Conservation (phyloP, 768 basidiomycete species). For the Mycena leptocephala region DNA sequence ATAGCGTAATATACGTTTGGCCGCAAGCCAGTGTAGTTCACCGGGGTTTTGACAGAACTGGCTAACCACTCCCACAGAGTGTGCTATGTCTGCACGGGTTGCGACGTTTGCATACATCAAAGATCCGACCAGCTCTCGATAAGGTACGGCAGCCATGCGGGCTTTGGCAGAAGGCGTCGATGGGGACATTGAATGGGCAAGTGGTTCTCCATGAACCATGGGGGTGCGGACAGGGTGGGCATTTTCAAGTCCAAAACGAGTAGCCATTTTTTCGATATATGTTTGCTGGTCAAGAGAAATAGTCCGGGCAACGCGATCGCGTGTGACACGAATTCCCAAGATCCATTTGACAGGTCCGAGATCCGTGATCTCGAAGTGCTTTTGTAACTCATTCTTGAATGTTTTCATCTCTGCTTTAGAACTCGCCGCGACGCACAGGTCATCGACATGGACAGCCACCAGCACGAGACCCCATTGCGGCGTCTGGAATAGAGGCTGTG, state of each 20-base stretch:
- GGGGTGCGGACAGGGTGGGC: conserved; percentile 9
- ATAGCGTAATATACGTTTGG: conserved; percentile 49
- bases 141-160: not conserved
- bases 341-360: conserved; percentile 41
- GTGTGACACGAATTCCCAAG: conserved; percentile 42
- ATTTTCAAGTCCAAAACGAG: conserved; percentile 2
- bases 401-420: not conserved
- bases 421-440: conserved; percentile 36
- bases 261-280: not conserved
- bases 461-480: not conserved
- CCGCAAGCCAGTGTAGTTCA: conserved; percentile 46
- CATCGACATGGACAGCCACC: conserved; percentile 45
- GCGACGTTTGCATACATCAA: conserved; percentile 10
- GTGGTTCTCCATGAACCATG: not conserved
- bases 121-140: not conserved
- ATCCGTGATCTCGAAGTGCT: conserved; percentile 38
- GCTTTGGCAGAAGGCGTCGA: not conserved
- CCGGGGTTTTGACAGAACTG: conserved; percentile 39
- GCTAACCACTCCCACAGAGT: conserved; percentile 29
- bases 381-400: conserved; percentile 17
- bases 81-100: conserved; percentile 38
- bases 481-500: conserved; percentile 37
- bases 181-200: not conserved
- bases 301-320: not conserved
- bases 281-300: not conserved